Evolutionary conservation across 208 protist species (phyloP), one percentile per base, ranked within the genome.

Genomic region (Trypanosoma rangeli): DNA sequence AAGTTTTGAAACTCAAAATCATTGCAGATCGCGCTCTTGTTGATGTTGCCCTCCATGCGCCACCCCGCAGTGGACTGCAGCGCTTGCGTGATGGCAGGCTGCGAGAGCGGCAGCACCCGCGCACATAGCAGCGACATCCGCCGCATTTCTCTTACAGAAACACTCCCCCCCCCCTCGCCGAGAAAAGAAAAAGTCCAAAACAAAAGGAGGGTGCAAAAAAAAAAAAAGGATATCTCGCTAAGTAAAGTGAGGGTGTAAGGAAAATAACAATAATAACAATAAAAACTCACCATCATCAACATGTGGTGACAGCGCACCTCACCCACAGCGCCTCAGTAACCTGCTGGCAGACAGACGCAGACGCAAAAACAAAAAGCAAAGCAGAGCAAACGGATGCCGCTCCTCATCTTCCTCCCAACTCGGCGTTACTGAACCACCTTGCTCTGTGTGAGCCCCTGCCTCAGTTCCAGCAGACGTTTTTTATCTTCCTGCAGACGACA

Each of bases 1-100:
- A 98, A 98, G 73, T 98, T 82, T 18, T 55, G 44, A 53, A 97
- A 97, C n/a, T 70, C 55, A 70, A 94, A 95, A 42, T 94, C 78
- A 58, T 70, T 65, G 26, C 64, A 84, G 60, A 87, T 98, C 58
- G 16, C 37, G 39, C 76, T 37, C n/a, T 37, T n/a, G 22, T 62
- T 52, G 53, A 83, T 48, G 54, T 85, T 90, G 29, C 80, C 82
- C 44, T 86, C 74, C 13, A 73, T 3, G 22, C 73, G 35, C 87
- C 90, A 95, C 1, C 95, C 97, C 8, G 65, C 71, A 20, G 95
- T 73, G 0, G 71, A 58, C 78, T 91, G 82, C 35, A 97, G 79
- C 13, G 92, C 93, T 35, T 93, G 91, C 66, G 92, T 96, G 73
- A 98, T 85, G 33, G 81, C 84, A 26, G 86, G 74, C 15, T 79